phyloP scores from a whole-genome alignment of 768 basidiomycete species.

The Boletus subcaerulescens region DNA sequence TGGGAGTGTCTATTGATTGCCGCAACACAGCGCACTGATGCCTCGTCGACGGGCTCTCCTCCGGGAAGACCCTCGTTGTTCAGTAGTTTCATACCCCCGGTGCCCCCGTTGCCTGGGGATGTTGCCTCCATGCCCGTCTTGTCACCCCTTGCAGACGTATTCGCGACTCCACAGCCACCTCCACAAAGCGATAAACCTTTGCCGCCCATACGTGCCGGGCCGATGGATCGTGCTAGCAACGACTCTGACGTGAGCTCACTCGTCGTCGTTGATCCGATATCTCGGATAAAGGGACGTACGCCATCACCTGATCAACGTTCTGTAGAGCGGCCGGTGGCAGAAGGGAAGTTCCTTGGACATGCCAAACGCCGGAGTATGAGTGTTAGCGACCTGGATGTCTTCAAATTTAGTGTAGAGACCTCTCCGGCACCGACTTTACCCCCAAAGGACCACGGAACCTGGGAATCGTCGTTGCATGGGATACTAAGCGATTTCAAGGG shows the following conservation, averaged over 20 bases:
- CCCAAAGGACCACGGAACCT: slow-evolving; percentile 33
- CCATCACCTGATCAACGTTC: slow-evolving; percentile 32
- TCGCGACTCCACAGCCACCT: slow-evolving; percentile 34
- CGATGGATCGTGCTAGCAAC: slow-evolving; percentile 34
- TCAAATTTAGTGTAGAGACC: slow-evolving; percentile 40
- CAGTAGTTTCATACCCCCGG: slow-evolving; percentile 38
- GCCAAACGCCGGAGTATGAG: slow-evolving; percentile 71
- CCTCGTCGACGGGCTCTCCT: slow-evolving; percentile 32
- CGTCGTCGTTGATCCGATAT: slow-evolving; percentile 51
- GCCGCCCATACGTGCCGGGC: slow-evolving; percentile 50
- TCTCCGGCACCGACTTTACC: slow-evolving; percentile 38
- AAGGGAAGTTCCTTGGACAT: slow-evolving; percentile 29
- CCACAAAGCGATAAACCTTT: slow-evolving; percentile 56
- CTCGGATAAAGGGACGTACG: slow-evolving; percentile 36
- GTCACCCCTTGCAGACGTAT: slow-evolving; percentile 53
- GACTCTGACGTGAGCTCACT: slow-evolving; percentile 55
- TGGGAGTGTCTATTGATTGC: slow-evolving; percentile 13
- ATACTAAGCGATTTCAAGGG: slow-evolving; percentile 74
- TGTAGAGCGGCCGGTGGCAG: slow-evolving; percentile 24
- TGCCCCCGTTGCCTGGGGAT: slow-evolving; percentile 49
- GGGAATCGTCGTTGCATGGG: slow-evolving; percentile 50
- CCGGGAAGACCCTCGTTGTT: slow-evolving; percentile 30
- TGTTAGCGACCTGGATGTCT: slow-evolving; percentile 60
- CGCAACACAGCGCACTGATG: slow-evolving; percentile 52
- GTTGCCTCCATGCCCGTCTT: slow-evolving; percentile 35